Conservation (phyloP, 768 basidiomycete species). For the Paxillus ammoniavirescens region DNA sequence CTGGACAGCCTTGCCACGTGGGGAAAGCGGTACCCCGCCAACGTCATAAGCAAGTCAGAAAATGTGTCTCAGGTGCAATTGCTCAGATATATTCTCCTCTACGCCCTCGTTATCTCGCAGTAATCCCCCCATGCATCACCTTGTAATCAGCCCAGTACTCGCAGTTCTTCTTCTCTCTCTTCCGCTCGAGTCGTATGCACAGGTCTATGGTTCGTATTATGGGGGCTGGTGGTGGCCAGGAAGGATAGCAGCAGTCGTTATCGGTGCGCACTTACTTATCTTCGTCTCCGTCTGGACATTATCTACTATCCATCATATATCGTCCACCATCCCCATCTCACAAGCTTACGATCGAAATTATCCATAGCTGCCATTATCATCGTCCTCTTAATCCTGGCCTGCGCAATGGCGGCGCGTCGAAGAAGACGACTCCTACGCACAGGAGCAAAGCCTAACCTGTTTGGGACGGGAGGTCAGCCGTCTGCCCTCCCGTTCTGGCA, state of each 20-base stretch:
- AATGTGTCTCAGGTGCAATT: too few species aligned
- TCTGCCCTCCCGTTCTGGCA: slow-evolving; percentile 10
- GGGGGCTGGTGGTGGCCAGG: slow-evolving; percentile 22
- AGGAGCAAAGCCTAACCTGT: neutral
- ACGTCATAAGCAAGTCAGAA: too few species aligned
- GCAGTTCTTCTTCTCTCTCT: neutral
- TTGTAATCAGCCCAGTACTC: neutral
- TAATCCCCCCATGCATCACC: neutral
- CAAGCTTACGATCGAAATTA: neutral
- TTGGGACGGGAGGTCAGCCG: neutral
- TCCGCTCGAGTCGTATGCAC: slow-evolving; percentile 11
- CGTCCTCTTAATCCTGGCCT: slow-evolving; percentile 6
- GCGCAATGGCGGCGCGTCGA: slow-evolving; percentile 8
- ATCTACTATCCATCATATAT: too few species aligned
- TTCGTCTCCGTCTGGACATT: too few species aligned
- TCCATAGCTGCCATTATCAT: slow-evolving; percentile 11
- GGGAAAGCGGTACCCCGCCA: too few species aligned
- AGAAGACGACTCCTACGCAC: neutral
- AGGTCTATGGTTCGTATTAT: neutral
- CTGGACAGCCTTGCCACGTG: too few species aligned
- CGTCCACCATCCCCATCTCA: too few species aligned
- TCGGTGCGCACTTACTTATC: slow-evolving; percentile 18
- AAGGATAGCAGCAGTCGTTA: slow-evolving; percentile 23
- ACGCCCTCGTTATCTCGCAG: neutral
- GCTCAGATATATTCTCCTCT: neutral